Conservation (phyloP, 352 stramenopile species). For the Pythium sukuiense region DNA sequence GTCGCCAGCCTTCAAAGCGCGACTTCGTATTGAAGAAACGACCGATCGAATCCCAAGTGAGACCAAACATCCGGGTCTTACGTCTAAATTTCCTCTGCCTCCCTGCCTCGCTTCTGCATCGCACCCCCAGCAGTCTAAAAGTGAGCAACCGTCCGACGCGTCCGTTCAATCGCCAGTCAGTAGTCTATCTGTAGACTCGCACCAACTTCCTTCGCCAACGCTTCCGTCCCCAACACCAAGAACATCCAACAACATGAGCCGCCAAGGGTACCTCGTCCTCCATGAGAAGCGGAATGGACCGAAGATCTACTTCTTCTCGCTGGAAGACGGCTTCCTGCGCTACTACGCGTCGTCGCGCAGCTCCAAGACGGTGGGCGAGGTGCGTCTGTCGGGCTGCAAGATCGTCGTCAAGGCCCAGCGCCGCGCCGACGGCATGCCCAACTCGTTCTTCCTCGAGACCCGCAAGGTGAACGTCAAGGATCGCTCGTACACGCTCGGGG, state of each 20-base stretch:
- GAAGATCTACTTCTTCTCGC: conserved; percentile 66
- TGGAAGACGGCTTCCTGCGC: conserved; percentile 80
- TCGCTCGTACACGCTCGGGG: conserved; percentile 75
- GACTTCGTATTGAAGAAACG: conserved; percentile 11
- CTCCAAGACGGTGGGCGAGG: conserved; percentile 50
- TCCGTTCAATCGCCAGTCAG: conserved; percentile 4
- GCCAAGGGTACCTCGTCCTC: conserved; percentile 77
- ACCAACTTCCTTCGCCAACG: conserved; percentile 16
- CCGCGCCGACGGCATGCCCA: conserved; percentile 56
- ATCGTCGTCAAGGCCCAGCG: conserved; percentile 81
- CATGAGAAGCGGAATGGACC: conserved; percentile 62
- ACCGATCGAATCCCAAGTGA: conserved; percentile 7
- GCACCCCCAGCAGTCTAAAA: conserved; percentile 8
- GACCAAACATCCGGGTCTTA: conserved; percentile 9
- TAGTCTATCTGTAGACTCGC: conserved; percentile 4
- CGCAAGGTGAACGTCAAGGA: conserved; percentile 87
- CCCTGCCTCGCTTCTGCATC: conserved; percentile 15
- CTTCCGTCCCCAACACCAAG: conserved; percentile 12
- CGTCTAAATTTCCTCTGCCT: too few relatives aligned
- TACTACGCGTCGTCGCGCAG: conserved; percentile 53
- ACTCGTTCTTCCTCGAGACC: conserved; percentile 84
- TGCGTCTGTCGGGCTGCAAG: conserved; percentile 82
- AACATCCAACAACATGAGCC: conserved; percentile 43
- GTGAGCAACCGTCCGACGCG: conserved; percentile 14
- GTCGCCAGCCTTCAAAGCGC: conserved; percentile 2